phyloP scores from a whole-genome alignment of 2,329 filamentous ascomycete genomes.

The Ophiostoma australiae region DNA sequence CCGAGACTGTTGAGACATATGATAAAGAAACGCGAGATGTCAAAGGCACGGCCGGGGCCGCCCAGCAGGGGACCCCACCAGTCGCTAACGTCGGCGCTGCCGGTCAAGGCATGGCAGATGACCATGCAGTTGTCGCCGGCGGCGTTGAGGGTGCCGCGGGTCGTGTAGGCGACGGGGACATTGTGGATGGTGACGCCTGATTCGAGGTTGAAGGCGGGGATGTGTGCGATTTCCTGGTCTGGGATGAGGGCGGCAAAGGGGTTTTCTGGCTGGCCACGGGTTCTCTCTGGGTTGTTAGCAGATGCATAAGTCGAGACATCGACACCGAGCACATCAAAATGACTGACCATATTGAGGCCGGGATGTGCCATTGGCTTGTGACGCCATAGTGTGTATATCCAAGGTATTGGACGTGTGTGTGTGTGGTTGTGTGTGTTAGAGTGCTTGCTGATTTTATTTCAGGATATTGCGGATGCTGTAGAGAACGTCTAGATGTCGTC shows the following conservation, averaged over 20 bases:
- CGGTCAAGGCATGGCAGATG: slow-evolving; percentile 79
- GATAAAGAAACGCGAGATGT: slow-evolving; percentile 77
- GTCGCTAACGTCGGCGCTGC: slow-evolving; percentile 76
- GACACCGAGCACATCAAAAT: neutral
- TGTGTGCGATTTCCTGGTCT: slow-evolving; percentile 78
- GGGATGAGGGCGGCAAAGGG: slow-evolving; percentile 82
- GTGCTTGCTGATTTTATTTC: neutral
- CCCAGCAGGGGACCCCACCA: slow-evolving; percentile 85
- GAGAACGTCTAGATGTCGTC: neutral
- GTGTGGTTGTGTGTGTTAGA: neutral
- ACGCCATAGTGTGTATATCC: neutral
- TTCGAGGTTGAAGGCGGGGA: slow-evolving; percentile 88
- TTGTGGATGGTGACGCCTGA: slow-evolving; percentile 80
- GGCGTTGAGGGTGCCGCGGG: slow-evolving; percentile 55
- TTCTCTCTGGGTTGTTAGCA: slow-evolving; percentile 6
- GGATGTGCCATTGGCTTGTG: slow-evolving; percentile 22
- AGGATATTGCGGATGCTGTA: neutral
- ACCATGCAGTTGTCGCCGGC: slow-evolving; percentile 64
- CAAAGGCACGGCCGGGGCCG: slow-evolving; percentile 72
- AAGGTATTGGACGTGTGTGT: slow-evolving; percentile 1
- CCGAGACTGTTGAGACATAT: slow-evolving; percentile 82
- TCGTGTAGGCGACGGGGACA: slow-evolving; percentile 65
- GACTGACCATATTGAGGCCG: slow-evolving; percentile 27
- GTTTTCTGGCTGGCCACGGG: slow-evolving; percentile 63
- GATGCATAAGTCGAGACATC: neutral